phyloP scores from a whole-genome alignment of 2,329 filamentous ascomycete genomes.

The Exophiala xenobiotica region DNA sequence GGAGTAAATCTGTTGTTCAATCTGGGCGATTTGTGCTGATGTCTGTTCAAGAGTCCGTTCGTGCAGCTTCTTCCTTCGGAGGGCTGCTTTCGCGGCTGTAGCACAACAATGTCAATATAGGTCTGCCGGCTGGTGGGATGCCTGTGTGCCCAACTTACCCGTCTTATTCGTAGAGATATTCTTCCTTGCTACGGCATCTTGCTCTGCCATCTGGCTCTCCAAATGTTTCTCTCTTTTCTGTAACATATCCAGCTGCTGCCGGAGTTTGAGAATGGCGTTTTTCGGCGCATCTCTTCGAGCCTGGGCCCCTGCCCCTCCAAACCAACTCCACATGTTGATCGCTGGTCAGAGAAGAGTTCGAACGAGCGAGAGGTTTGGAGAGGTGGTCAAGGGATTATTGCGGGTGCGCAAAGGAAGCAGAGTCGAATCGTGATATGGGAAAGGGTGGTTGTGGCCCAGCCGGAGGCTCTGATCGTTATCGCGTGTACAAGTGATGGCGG shows the following conservation, averaged over 20 bases:
- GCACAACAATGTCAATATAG: background rate
- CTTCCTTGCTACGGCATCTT: slow-evolving; percentile 85
- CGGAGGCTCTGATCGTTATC: slow-evolving; percentile 17
- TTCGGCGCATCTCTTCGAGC: slow-evolving; percentile 93
- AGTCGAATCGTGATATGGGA: slow-evolving; percentile 22
- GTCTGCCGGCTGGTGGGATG: background rate
- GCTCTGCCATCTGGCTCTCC: slow-evolving; percentile 88
- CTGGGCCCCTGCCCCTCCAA: slow-evolving; percentile 77
- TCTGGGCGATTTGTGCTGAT: slow-evolving; percentile 79
- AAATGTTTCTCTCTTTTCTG: slow-evolving; percentile 93
- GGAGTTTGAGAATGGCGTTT: slow-evolving; percentile 87
- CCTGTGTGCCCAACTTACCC: slow-evolving; percentile 57
- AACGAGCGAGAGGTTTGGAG: too few species aligned
- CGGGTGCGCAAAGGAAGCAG: too few species aligned
- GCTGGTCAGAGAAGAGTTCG: background rate
- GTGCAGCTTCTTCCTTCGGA: slow-evolving; percentile 91
- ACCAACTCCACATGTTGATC: slow-evolving; percentile 75
- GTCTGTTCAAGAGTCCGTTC: slow-evolving; percentile 93
- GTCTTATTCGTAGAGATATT: slow-evolving; percentile 86
- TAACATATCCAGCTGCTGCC: slow-evolving; percentile 92
- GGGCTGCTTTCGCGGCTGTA: slow-evolving; percentile 81
- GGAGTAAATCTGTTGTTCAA: slow-evolving; percentile 92
- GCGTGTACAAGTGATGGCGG: slow-evolving; percentile 12
- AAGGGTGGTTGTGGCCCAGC: slow-evolving; percentile 13
- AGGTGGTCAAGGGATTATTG: too few species aligned